Base-by-base conservation (phyloP, 225 moss, liverwort and hornwort genomes). In the Polytrichum formosum region DNA sequence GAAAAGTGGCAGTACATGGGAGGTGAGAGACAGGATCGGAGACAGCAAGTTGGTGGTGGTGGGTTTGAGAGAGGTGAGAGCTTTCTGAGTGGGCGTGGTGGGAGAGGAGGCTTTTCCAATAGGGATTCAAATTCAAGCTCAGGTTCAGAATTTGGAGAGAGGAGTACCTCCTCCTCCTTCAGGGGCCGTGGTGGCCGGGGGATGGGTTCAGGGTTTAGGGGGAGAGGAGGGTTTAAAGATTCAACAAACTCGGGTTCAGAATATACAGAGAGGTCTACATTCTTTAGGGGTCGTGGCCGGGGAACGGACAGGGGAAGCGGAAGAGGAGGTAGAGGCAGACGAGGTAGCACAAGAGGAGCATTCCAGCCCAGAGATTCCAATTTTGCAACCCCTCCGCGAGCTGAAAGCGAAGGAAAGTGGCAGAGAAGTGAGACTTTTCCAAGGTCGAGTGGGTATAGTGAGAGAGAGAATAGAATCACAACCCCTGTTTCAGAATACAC, bases 401-500 rank as follows among this genome's bases (percentile, higher is more conserved):
- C 77, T 56, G 84, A 82, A 60, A 81, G 81, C 26, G 87, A 87
- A 69, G 87, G 84, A 75, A 82, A 84, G 55, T 87, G 87, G 87
- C 87, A 82, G 74, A 46, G 46, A 4, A 16, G 46, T 16, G 46
- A 13, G 46, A 46, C 13, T 0, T 65, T 21, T 61, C 8, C 22
- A 22, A 61, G 61, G 61, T 21, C 26, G 61, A 61, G 61, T 22
- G 61, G 61, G 61, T 13, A 13, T 46, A 46, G 46, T 16, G 46
- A 46, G 46, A 46, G 46, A 46, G 46, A 46, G 16, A 46, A 10
- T 46, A 46, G 46, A 46, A 46, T 46, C 4, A 13, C 46, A 46
- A 46, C 46, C 46, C 46, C 46, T 46, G 46, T 16, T 46, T 46
- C 46, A 46, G 46, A 46, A 46, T 46, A 46, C 4, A 4, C 13